Evolutionary conservation across 257 asterid genomes (phyloP).

Genomic region (Cordia subcordata): DNA sequence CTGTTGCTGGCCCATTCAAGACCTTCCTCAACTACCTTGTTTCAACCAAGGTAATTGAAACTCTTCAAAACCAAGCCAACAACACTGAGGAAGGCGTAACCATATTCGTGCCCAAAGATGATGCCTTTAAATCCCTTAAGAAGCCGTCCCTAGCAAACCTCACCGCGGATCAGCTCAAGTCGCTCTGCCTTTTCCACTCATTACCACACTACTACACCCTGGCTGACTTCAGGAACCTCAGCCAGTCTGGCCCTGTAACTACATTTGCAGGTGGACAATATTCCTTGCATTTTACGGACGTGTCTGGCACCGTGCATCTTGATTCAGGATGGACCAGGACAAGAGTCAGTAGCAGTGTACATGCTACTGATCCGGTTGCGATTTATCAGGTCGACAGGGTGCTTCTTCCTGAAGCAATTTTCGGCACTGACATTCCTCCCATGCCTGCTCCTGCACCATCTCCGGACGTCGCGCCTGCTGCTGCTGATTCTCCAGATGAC

Average conservation of each 20-base stretch:
- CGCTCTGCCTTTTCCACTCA: conserved; percentile 70
- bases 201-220: conserved; percentile 62
- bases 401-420: conserved; percentile 68
- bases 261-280: conserved; percentile 62
- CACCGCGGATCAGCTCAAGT: conserved; percentile 57
- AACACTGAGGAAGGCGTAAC: conserved; percentile 72
- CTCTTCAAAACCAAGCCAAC: conserved; percentile 77
- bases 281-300: conserved; percentile 54
- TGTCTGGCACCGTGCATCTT: conserved; percentile 47
- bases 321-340: conserved; percentile 73
- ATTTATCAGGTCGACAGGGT: conserved; percentile 64
- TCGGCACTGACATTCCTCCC: conserved; percentile 87
- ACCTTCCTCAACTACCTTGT: conserved; percentile 61
- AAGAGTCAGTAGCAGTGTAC: conserved; percentile 65
- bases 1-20: conserved; percentile 76
- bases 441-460: conserved; percentile 74
- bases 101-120: conserved; percentile 64
- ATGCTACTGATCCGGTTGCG: conserved; percentile 67
- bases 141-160: conserved; percentile 56
- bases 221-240: conserved; percentile 72
- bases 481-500: conserved; percentile 54
- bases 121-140: conserved; percentile 48
- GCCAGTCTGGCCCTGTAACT: conserved; percentile 51
- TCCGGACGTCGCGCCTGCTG: conserved; percentile 39
- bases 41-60: conserved; percentile 56